phyloP scores from a whole-genome alignment of 2,329 filamentous ascomycete species.

The Scleromitrula shiraiana region DNA sequence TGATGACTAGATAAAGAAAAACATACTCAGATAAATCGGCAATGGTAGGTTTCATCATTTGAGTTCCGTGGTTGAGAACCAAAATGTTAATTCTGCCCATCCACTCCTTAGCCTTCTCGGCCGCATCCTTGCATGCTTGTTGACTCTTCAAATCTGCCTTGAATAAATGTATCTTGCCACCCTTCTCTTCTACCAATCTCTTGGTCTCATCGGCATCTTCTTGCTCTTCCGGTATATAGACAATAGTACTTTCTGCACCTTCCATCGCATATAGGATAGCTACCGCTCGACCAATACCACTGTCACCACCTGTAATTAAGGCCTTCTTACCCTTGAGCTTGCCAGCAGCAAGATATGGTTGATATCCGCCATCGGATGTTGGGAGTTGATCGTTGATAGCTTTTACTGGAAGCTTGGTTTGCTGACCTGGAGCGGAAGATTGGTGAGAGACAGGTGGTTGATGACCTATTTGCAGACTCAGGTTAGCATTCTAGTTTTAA shows the following conservation, averaged over 20 bases:
- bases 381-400: slow-evolving; percentile 52
- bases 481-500: not conserved
- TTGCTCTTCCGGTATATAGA: slow-evolving; percentile 68
- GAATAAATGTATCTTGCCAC: slow-evolving; percentile 56
- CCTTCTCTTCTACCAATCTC: slow-evolving; percentile 58
- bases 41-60: slow-evolving; percentile 68
- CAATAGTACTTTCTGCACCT: slow-evolving; percentile 65
- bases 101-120: slow-evolving; percentile 56
- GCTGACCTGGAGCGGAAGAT: slow-evolving; percentile 42
- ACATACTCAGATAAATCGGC: slow-evolving; percentile 59
- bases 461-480: slow-evolving; percentile 33
- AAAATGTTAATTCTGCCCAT: slow-evolving; percentile 67
- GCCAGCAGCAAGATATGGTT: slow-evolving; percentile 64
- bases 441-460: slow-evolving; percentile 44
- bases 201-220: slow-evolving; percentile 69
- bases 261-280: slow-evolving; percentile 76
- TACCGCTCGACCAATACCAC: slow-evolving; percentile 68
- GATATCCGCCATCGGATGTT: slow-evolving; percentile 56
- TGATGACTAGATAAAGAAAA: not conserved
- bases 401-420: slow-evolving; percentile 38
- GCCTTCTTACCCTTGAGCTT: slow-evolving; percentile 71
- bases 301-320: slow-evolving; percentile 74
- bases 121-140: slow-evolving; percentile 61
- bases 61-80: slow-evolving; percentile 66
- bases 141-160: slow-evolving; percentile 56